Percentiles rank a stretch among this genome's conserved stretches.
Evolutionary conservation across 2,329 filamentous ascomycete species (phyloP).

Genomic region (Calonectria multiphialidica): DNA sequence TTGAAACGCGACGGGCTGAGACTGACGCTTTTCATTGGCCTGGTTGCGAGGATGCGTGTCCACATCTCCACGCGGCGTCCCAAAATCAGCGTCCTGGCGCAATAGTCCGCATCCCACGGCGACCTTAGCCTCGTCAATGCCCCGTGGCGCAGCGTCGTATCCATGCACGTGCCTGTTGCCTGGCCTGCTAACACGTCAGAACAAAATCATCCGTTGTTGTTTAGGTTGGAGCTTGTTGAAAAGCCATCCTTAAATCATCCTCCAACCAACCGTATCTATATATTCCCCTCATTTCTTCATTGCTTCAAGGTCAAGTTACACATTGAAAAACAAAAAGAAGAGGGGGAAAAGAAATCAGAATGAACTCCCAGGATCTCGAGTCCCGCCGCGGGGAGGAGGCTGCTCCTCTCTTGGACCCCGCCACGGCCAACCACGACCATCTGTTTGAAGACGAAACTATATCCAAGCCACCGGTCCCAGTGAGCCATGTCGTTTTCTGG

Average conservation of each 20-base stretch:
- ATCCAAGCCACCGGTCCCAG: neutral
- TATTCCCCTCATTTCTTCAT: too few species aligned
- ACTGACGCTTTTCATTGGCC: neutral
- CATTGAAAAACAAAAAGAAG: neutral
- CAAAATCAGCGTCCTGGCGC: too few species aligned
- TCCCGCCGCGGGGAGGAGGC: neutral
- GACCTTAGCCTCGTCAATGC: neutral
- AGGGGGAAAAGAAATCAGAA: neutral
- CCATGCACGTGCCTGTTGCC: too few species aligned
- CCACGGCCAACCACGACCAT: neutral
- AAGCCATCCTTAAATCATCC: too few species aligned
- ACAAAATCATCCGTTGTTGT: too few species aligned
- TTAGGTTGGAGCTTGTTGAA: too few species aligned
- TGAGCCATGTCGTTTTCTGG: neutral
- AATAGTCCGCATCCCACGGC: too few species aligned
- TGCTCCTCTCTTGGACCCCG: neutral
- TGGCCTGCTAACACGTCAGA: too few species aligned
- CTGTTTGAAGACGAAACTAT: neutral
- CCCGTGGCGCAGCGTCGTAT: neutral
- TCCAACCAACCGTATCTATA: too few species aligned
- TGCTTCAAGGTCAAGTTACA: neutral
- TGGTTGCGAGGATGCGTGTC: neutral
- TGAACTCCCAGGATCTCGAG: neutral
- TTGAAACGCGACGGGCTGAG: neutral
- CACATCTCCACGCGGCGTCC: neutral